phyloP scores from a whole-genome alignment of 2,329 filamentous ascomycete species.

The Ascochyta viciae-villosae region DNA sequence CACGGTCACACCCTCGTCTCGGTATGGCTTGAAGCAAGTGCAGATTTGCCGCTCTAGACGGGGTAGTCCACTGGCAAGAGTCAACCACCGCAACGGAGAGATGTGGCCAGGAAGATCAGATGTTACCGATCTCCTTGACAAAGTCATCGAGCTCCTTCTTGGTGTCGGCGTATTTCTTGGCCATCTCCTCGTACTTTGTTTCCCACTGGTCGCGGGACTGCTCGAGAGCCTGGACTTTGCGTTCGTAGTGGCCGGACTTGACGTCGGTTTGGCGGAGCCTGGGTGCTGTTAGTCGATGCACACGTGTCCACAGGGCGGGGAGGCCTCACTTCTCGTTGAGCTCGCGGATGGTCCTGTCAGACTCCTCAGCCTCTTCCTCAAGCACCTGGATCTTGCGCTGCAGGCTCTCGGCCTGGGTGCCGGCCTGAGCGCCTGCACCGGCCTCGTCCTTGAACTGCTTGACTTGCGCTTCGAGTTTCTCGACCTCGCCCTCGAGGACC shows the following conservation, averaged over 20 bases:
- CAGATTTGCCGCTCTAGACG: slow-evolving; percentile 25
- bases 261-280: slow-evolving; percentile 99
- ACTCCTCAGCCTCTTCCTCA: slow-evolving; percentile 96
- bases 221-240: slow-evolving; percentile 97
- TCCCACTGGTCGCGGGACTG: slow-evolving; percentile 93
- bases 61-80: slow-evolving; percentile 34
- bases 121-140: slow-evolving; percentile 89
- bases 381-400: slow-evolving; percentile 92
- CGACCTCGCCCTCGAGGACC: slow-evolving; percentile 86
- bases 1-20: slow-evolving; percentile 28
- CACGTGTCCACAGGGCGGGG: not conserved
- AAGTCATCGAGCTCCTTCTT: slow-evolving; percentile 94
- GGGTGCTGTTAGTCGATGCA: slow-evolving; percentile 3
- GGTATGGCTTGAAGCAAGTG: slow-evolving; percentile 18
- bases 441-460: slow-evolving; percentile 88
- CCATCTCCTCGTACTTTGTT: slow-evolving; percentile 96
- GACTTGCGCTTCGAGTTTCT: slow-evolving; percentile 85
- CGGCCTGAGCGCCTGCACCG: slow-evolving; percentile 80
- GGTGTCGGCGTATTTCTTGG: slow-evolving; percentile 81
- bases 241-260: slow-evolving; percentile 98
- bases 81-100: slow-evolving; percentile 43
- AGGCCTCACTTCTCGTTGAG: slow-evolving; percentile 93
- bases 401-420: slow-evolving; percentile 89
- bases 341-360: slow-evolving; percentile 94
- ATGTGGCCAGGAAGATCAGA: slow-evolving; percentile 63